Evolutionary conservation across 169 alveolate species (phyloP), one percentile per base, ranked within the genome.

Genomic region (Miamiensis avidus): DNA sequence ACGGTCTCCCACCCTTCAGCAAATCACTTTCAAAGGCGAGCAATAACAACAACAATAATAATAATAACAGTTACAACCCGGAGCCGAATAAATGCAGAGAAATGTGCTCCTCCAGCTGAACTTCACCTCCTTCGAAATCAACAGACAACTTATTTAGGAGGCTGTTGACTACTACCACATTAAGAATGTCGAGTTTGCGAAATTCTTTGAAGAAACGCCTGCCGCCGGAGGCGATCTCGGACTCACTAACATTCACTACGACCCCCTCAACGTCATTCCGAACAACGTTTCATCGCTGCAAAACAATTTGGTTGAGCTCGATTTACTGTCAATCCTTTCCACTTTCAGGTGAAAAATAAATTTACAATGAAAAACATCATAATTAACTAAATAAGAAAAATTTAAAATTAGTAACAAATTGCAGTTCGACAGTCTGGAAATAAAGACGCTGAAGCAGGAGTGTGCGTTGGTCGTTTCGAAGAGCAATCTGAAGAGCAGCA

Each of bases 401-500:
- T 49, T 11, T 49, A 11, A 11, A 11, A 49, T 11, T 11, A 49
- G 69, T 49, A 49, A 49, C 20, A 11, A 49, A 49, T 11, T 49
- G 15, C 65, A 64, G 27, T 79, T 79, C 64, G 84, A 49, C 64
- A 49, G 76, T 0, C 28, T 74, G n/a, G 84, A 79, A 49, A 64
- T 79, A 29, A 49, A 79, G 29, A 49, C 77, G 29, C 30, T 79
- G n/a, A 79, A 79, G 16, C 29, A 79, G 64, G 65, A 49, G 16
- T 34, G 65, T n/a, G 74, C 84, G 26, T 29, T 79, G 27, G 84
- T 79, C 4, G 64, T 79, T 26, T 64, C 76, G 0, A 79, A 79
- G 29, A 49, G 64, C 27, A 72, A 79, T 65, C 25, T 79, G 29
- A 16, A 79, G 30, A n/a, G 30, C 28, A 75, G 64, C 65, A n/a